Evolutionary conservation across 2,329 filamentous ascomycete species (phyloP).

Genomic region (Xylariaceae sp.): DNA sequence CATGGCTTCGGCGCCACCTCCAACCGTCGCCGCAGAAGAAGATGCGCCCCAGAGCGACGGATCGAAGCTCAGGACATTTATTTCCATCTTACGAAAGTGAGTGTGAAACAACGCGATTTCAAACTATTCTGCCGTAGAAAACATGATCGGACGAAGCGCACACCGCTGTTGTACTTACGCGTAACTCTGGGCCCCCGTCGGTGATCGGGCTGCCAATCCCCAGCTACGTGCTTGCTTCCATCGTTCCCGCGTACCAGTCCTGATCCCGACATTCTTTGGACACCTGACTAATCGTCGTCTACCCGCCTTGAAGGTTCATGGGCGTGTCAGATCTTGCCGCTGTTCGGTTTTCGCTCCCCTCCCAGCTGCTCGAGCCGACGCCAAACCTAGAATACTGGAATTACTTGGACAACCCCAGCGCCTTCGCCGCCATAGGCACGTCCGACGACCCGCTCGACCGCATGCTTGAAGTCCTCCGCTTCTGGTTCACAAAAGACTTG

Average conservation of each 20-base stretch:
- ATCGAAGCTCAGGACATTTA: constrained; percentile 84
- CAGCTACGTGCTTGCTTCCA: neutral
- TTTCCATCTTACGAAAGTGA: constrained; percentile 84
- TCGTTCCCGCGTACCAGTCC: constrained; percentile 10
- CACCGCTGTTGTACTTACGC: neutral
- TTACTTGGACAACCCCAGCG: constrained; percentile 91
- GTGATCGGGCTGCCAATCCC: constrained; percentile 22
- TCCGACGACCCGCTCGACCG: constrained; percentile 88
- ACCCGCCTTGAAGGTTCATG: constrained; percentile 66
- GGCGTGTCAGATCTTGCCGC: constrained; percentile 93
- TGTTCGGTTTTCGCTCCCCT: constrained; percentile 92
- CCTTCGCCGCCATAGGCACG: constrained; percentile 77
- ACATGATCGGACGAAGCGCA: neutral
- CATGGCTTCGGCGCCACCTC: constrained; percentile 27
- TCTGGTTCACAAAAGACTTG: constrained; percentile 98
- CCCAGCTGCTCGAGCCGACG: constrained; percentile 90
- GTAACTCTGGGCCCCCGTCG: constrained; percentile 11
- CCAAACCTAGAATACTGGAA: constrained; percentile 99
- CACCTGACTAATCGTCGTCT: constrained; percentile 28
- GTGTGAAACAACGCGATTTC: constrained; percentile 32
- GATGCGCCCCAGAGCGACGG: constrained; percentile 61
- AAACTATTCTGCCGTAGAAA: neutral
- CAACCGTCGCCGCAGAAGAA: constrained; percentile 27
- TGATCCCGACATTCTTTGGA: neutral
- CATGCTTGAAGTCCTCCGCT: constrained; percentile 90